Base-by-base conservation (phyloP, 345 rosid genomes). In the Corchorus capsularis region DNA sequence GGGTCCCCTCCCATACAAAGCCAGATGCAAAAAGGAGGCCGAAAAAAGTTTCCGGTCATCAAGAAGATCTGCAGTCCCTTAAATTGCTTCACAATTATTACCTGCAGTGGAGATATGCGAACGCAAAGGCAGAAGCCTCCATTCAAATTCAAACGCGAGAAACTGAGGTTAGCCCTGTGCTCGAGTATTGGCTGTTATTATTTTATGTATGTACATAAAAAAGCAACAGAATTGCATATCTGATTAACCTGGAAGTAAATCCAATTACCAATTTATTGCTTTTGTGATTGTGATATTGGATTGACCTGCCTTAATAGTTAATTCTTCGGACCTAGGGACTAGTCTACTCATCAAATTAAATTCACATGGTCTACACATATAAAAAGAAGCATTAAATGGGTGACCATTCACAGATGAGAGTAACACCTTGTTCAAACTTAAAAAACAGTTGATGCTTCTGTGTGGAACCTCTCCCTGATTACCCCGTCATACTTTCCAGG, bases 61-160 rank as follows among this genome's bases (percentile, higher is more conserved):
- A 88, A 76, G 89, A 86, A 17, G 97, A 93, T 71, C 72, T 80
- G 4, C 93, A 93, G 16, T 79, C 88, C 64, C 80, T 95, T 49
- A 91, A 79, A 62, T 64, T 91, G 86, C 85, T 93, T n/a, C 88
- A 93, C 64, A 93, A 90, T 62, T 89, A 86, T n/a, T 81, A 86
- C 75, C 80, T 93, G 75, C 98, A 91, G 77, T 95, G 98, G 99
- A 86, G 94, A 79, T 91, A 81, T 57, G 93, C 90, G n/a, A 95
- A 93, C 27, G 95, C 96, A 2, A 93, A 91, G 78, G 90, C 92
- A 22, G 90, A 82, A 74, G 76, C 78, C 27, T 82, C 88, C n/a
- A 68, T 78, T 47, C 83, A 81, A 50, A 59, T 90, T 77, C 98
- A 91, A 80, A 89, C 77, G 79, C 57, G 82, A 81, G 89, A 89